A percentile compares a stretch with the other conserved stretches of the same genome.
Evolutionary conservation across 805 yeast species (phyloP).

Genomic region (Saturnispora mendoncae): DNA sequence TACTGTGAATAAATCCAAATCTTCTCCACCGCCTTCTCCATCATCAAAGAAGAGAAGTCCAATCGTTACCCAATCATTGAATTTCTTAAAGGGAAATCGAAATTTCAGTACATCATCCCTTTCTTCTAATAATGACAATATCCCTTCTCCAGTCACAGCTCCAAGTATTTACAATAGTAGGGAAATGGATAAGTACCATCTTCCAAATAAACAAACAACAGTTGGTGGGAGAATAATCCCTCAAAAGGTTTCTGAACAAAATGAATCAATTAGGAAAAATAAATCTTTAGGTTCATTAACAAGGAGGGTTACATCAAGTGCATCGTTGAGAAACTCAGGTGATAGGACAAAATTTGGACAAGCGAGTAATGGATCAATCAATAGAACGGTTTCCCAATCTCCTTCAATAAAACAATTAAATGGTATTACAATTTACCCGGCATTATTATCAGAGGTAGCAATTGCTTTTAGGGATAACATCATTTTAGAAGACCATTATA

Average conservation of each 20-base stretch:
- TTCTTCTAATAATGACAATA: constrained; percentile 13
- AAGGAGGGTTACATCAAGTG: constrained; percentile 30
- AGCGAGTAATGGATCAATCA: constrained; percentile 26
- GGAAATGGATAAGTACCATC: constrained; percentile 29
- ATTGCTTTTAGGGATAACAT: constrained; percentile 62
- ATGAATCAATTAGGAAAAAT: constrained; percentile 29
- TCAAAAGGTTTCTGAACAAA: constrained; percentile 28
- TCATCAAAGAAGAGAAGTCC: constrained; percentile 25
- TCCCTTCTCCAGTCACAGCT: not conserved
- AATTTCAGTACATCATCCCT: constrained; percentile 21
- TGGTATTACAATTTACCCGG: constrained; percentile 60
- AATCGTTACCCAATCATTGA: constrained; percentile 31
- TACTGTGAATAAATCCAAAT: constrained; percentile 1
- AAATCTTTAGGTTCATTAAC: constrained; percentile 39
- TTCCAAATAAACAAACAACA: constrained; percentile 27
- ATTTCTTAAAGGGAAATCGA: constrained; percentile 26
- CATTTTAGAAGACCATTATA: constrained; percentile 66
- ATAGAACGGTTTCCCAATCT: constrained; percentile 38
- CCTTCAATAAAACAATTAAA: constrained; percentile 24
- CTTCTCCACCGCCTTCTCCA: constrained; percentile 3
- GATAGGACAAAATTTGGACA: constrained; percentile 23
- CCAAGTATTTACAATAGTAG: constrained; percentile 4
- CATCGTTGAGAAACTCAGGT: constrained; percentile 25
- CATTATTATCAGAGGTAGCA: constrained; percentile 79
- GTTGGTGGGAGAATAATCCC: constrained; percentile 38